Conservation (phyloP, 1,284 basidiomycete species). For the Meripilus lineatus region DNA sequence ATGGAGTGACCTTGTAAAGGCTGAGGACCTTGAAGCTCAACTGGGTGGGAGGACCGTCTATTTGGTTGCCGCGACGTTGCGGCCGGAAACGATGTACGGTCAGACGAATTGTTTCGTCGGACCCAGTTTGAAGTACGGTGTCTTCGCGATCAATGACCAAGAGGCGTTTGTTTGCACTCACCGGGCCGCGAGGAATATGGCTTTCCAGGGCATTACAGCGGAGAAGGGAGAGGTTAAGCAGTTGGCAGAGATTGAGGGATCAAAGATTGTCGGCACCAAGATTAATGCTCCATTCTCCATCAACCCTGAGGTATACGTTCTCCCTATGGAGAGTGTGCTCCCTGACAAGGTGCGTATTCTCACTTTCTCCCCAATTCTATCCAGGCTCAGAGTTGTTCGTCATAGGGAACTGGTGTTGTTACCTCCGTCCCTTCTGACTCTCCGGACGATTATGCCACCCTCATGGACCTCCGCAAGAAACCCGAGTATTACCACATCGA, state of each 20-base stretch:
- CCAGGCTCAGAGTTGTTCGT: background rate
- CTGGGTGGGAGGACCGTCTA: constrained; percentile 80
- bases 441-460: constrained; percentile 92
- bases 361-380: background rate
- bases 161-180: constrained; percentile 90
- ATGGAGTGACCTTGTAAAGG: constrained; percentile 67
- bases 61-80: constrained; percentile 92
- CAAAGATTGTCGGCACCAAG: constrained; percentile 83
- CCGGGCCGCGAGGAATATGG: constrained; percentile 95
- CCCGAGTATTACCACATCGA: constrained; percentile 96
- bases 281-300: constrained; percentile 86
- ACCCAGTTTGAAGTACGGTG: constrained; percentile 86
- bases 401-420: constrained; percentile 93
- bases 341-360: constrained; percentile 70
- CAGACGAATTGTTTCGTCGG: constrained; percentile 99
- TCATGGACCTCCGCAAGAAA: constrained; percentile 94
- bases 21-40: constrained; percentile 55
- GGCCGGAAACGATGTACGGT: constrained; percentile 99
- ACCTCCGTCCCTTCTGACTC: constrained; percentile 98
- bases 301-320: constrained; percentile 86
- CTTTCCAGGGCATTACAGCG: constrained; percentile 84
- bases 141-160: constrained; percentile 82
- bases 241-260: constrained; percentile 74
- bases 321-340: constrained; percentile 97
- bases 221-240: constrained; percentile 70